These are phyloP conservation scores for Komagataella phaffii DNA, from an alignment of 805 yeast genomes.

Conservation along the genomic window DNA sequence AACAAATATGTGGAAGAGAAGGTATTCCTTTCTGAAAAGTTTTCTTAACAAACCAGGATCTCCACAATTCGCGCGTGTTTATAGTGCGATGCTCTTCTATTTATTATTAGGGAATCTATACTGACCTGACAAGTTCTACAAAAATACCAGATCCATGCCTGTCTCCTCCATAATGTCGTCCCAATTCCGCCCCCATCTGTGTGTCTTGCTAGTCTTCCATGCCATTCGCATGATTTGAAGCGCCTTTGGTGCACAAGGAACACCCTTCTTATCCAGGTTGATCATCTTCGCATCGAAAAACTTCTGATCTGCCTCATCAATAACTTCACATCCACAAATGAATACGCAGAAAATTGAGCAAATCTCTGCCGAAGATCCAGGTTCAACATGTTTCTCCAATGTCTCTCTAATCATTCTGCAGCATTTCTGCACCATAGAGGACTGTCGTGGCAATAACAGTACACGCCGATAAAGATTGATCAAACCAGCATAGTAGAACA, in stretches of 20 bases:
- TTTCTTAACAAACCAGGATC: background rate
- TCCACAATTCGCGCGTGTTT: background rate
- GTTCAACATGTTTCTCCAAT: conserved; percentile 24
- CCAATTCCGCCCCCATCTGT: background rate
- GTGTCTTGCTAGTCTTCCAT: conserved; percentile 34
- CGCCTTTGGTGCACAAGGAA: conserved; percentile 17
- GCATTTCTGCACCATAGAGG: conserved; percentile 33
- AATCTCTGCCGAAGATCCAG: conserved; percentile 35
- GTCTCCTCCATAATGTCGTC: background rate
- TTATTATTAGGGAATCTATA: too few relatives aligned
- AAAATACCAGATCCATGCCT: background rate
- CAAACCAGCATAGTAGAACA: conserved; percentile 39
- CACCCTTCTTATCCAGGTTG: conserved; percentile 27
- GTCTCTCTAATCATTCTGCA: conserved; percentile 25
- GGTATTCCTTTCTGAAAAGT: conserved; percentile 2
- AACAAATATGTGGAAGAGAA: background rate
- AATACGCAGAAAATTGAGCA: conserved; percentile 43
- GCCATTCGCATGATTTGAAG: conserved; percentile 31
- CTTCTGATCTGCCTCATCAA: conserved; percentile 20
- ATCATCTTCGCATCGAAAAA: conserved; percentile 25
- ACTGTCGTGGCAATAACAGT: conserved; percentile 28
- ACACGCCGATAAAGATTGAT: conserved; percentile 47
- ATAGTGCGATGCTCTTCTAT: too few relatives aligned
- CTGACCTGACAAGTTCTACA: background rate
- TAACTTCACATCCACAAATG: conserved; percentile 46